A percentile compares a stretch with the other conserved stretches of the same genome.
These are phyloP conservation scores for Salisapilia sapeloensis DNA, from an alignment of 352 stramenopile species.

Conservation along the genomic window DNA sequence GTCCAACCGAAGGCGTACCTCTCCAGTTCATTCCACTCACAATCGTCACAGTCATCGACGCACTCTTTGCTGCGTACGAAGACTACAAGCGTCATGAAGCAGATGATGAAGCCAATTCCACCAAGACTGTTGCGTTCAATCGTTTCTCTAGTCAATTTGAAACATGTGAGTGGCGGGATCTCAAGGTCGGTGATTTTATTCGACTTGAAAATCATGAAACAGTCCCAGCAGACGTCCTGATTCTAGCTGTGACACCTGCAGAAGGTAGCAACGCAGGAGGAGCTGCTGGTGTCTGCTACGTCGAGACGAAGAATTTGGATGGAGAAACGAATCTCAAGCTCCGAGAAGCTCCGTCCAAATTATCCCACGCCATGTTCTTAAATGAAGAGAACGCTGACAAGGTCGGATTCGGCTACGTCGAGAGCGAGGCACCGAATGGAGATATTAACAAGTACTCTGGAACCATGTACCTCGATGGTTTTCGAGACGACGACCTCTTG, in stretches of 20 bases:
- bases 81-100: conserved; percentile 73
- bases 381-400: conserved; percentile 48
- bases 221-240: conserved; percentile 62
- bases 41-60: conserved; percentile 75
- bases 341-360: conserved; percentile 36
- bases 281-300: conserved; percentile 71
- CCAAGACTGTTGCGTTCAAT: conserved; percentile 49
- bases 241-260: conserved; percentile 51
- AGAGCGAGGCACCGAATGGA: conserved; percentile 64
- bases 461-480: conserved; percentile 43
- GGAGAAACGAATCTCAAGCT: conserved; percentile 80
- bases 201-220: conserved; percentile 75
- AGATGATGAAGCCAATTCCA: conserved; percentile 57
- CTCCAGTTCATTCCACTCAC: conserved; percentile 67
- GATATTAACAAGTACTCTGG: conserved; percentile 72
- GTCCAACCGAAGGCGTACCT: conserved; percentile 58
- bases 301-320: conserved; percentile 82
- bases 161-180: conserved; percentile 60
- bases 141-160: conserved; percentile 71
- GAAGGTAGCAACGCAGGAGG: conserved; percentile 32
- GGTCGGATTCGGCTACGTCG: conserved; percentile 45
- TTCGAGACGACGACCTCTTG: conserved; percentile 4
- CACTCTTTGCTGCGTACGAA: conserved; percentile 65
- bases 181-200: conserved; percentile 67
- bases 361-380: conserved; percentile 44